Percentiles rank a stretch among this genome's conserved stretches.
Conservation (phyloP, 1,284 basidiomycete species). For the Tremellales sp. region DNA sequence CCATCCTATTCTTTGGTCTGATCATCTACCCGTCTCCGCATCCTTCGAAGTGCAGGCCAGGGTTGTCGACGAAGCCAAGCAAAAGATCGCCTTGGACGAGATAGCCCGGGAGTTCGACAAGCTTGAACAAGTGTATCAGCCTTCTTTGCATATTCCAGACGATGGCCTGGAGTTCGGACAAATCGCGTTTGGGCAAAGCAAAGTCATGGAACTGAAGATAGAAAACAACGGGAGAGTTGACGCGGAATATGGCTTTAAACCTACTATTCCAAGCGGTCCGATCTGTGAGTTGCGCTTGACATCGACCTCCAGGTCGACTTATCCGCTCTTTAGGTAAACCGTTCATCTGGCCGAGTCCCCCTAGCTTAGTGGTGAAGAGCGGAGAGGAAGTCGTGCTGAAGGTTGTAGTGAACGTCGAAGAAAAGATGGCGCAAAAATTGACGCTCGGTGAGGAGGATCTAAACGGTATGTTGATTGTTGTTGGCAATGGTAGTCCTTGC, state of each 20-base stretch:
- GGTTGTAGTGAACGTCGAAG: constrained; percentile 30
- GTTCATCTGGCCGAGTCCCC: constrained; percentile 37
- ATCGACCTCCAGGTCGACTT: neutral
- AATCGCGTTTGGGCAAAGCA: constrained; percentile 25
- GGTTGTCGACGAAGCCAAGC: constrained; percentile 29
- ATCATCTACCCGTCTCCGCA: constrained; percentile 40
- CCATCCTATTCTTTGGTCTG: constrained; percentile 42
- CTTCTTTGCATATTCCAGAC: constrained; percentile 51
- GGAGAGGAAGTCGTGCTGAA: constrained; percentile 21
- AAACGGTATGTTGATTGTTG: constrained; percentile 24
- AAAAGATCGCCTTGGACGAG: constrained; percentile 42
- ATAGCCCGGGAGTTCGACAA: constrained; percentile 46
- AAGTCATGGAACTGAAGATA: constrained; percentile 21
- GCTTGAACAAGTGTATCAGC: constrained; percentile 50
- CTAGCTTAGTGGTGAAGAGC: constrained; percentile 23
- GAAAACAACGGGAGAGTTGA: constrained; percentile 36
- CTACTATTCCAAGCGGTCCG: constrained; percentile 27
- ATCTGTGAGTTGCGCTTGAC: constrained; percentile 29
- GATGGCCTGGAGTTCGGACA: constrained; percentile 51
- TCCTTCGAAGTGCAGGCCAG: constrained; percentile 18
- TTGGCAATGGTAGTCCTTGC: neutral
- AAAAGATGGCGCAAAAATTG: constrained; percentile 16
- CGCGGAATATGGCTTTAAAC: constrained; percentile 33
- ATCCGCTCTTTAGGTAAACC: constrained; percentile 25
- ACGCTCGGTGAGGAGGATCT: constrained; percentile 34